Evolutionary conservation across 225 moss, liverwort and hornwort genomes (phyloP).

Genomic region (Thuidium tamariscinum): DNA sequence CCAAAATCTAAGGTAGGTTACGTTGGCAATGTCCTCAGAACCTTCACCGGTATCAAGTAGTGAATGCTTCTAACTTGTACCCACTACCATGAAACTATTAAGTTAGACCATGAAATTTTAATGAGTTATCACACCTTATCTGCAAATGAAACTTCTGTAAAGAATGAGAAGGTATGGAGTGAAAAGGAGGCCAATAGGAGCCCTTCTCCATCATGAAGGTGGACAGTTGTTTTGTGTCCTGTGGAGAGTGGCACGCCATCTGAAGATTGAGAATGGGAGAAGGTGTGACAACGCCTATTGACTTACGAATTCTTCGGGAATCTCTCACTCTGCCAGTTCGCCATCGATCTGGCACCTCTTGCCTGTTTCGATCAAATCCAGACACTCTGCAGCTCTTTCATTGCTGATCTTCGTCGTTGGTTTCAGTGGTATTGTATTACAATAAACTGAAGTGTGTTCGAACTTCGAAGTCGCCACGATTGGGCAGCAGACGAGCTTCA

Average conservation of each 20-base stretch:
- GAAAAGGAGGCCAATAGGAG: neutral
- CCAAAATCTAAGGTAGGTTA: too few species aligned
- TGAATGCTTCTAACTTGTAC: neutral
- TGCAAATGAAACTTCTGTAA: neutral
- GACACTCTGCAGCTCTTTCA: neutral
- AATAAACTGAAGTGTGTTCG: neutral
- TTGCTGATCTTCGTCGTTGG: neutral
- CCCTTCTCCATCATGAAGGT: too few species aligned
- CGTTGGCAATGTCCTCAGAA: neutral
- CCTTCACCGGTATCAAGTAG: neutral
- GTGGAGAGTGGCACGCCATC: neutral
- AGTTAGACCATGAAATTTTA: neutral
- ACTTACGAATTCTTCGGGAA: neutral
- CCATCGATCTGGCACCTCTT: neutral
- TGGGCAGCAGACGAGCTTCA: conserved; percentile 31
- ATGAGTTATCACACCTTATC: accelerated
- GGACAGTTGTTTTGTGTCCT: neutral
- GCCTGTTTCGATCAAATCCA: neutral
- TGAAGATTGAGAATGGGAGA: neutral
- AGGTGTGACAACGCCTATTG: neutral
- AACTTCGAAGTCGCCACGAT: neutral
- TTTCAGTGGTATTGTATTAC: neutral
- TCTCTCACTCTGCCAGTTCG: neutral
- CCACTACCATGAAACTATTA: too few species aligned
- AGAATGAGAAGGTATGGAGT: neutral